Evolutionary conservation across 176 grass and related monocot genomes (phyloP).

Genomic region (Olyra latifolia): DNA sequence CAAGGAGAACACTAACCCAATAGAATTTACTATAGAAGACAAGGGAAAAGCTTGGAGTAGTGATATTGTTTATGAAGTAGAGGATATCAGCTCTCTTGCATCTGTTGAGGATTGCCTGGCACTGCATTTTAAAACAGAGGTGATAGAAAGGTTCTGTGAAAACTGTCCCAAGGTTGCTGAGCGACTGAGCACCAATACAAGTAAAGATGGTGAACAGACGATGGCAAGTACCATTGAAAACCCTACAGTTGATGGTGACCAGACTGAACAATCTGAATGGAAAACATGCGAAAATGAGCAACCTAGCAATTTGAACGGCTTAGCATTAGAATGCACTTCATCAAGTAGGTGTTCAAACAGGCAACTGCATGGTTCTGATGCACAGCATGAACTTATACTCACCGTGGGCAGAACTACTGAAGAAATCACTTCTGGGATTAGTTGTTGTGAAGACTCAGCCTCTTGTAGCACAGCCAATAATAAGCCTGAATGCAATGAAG

Average conservation of each 20-base stretch:
- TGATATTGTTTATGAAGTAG: not conserved
- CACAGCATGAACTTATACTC: constrained; percentile 10
- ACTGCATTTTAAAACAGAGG: not conserved
- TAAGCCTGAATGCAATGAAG: constrained; percentile 18
- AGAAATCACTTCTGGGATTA: constrained; percentile 15
- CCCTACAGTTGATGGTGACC: not conserved
- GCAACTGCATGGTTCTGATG: constrained; percentile 28
- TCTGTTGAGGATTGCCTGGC: constrained; percentile 37
- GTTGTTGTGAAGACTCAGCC: not conserved
- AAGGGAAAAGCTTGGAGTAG: constrained; percentile 11
- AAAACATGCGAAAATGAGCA: constrained; percentile 29
- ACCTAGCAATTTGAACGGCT: constrained; percentile 16
- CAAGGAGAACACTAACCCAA: not conserved
- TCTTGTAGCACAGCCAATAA: constrained; percentile 23
- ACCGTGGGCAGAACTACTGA: not conserved
- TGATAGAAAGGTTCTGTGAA: constrained; percentile 20
- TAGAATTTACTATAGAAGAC: constrained; percentile 6
- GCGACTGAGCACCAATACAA: not conserved
- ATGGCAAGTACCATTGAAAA: constrained; percentile 6
- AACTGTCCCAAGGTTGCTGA: constrained; percentile 32
- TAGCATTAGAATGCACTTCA: constrained; percentile 15
- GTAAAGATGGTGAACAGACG: not conserved
- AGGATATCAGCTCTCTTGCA: not conserved
- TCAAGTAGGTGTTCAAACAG: no score
- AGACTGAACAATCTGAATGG: constrained; percentile 18